Evolutionary conservation across 176 grass and related monocot species (phyloP).

Genomic region (Rhynchospora pubera): DNA sequence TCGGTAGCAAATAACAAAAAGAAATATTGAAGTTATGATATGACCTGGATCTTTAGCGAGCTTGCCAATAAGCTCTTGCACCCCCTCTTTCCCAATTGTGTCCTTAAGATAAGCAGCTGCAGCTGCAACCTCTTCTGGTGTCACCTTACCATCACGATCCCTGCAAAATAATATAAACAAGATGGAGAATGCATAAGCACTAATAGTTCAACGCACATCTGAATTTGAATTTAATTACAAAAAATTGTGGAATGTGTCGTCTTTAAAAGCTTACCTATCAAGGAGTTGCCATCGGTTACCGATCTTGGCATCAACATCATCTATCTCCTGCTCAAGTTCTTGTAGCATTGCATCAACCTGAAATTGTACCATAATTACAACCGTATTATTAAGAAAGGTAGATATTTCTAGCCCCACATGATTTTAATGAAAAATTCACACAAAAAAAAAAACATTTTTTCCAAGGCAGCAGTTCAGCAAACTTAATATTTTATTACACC

Average conservation of each 20-base stretch:
- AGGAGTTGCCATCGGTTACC: slow-evolving; percentile 89
- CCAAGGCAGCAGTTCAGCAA: neutral
- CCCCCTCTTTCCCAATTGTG: slow-evolving; percentile 54
- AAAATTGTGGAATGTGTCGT: neutral
- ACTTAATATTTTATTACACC: neutral
- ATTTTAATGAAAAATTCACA: neutral
- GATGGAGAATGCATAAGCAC: neutral
- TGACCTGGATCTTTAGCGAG: slow-evolving; percentile 85
- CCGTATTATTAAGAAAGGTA: neutral
- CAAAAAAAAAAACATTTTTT: neutral
- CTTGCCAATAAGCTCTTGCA: slow-evolving; percentile 87
- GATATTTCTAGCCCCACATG: neutral
- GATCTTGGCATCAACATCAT: slow-evolving; percentile 92
- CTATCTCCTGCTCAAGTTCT: slow-evolving; percentile 90
- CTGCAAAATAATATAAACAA: slow-evolving; percentile 22
- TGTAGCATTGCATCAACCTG: slow-evolving; percentile 95
- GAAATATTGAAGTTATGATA: neutral
- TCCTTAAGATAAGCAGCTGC: slow-evolving; percentile 88
- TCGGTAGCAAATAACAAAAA: neutral
- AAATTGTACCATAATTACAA: slow-evolving; percentile 27
- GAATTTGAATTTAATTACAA: neutral
- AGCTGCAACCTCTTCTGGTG: slow-evolving; percentile 82
- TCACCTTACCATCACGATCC: slow-evolving; percentile 89
- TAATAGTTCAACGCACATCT: neutral
- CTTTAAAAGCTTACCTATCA: slow-evolving; percentile 51